phyloP scores from a whole-genome alignment of 1,284 basidiomycete genomes.

The Amylostereum areolatum region DNA sequence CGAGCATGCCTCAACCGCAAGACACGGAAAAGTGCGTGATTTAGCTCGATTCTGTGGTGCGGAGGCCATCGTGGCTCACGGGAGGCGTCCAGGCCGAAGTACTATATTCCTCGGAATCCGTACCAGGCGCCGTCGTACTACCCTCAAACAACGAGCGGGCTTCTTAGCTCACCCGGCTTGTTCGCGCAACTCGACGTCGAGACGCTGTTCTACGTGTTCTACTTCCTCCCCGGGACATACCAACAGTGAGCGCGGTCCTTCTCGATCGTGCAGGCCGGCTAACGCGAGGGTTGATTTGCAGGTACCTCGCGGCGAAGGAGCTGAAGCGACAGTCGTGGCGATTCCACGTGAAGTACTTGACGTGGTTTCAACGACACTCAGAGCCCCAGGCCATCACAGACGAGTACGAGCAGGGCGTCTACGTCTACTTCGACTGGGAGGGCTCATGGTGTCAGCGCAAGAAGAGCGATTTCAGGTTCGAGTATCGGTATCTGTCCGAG shows the following conservation, averaged over 20 bases:
- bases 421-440: constrained; percentile 97
- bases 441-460: constrained; percentile 97
- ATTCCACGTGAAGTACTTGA: constrained; percentile 98
- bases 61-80: not conserved
- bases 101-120: constrained; percentile 94
- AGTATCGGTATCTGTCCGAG: constrained; percentile 87
- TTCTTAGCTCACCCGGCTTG: constrained; percentile 81
- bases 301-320: constrained; percentile 95
- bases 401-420: constrained; percentile 98
- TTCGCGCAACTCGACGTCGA: constrained; percentile 95
- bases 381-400: constrained; percentile 99
- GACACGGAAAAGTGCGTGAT: constrained; percentile 86
- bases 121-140: constrained; percentile 93
- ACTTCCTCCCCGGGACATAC: constrained; percentile 95
- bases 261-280: constrained; percentile 3
- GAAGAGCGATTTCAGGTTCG: constrained; percentile 97
- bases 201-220: constrained; percentile 98
- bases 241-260: constrained; percentile 66
- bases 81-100: constrained; percentile 67
- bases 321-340: constrained; percentile 98
- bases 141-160: constrained; percentile 81
- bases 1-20: constrained; percentile 84
- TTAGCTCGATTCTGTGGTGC: not conserved
- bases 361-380: constrained; percentile 99
- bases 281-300: constrained; percentile 24